Conservation (phyloP, 495 filamentous ascomycete species). For the Penicillium subrubescens region DNA sequence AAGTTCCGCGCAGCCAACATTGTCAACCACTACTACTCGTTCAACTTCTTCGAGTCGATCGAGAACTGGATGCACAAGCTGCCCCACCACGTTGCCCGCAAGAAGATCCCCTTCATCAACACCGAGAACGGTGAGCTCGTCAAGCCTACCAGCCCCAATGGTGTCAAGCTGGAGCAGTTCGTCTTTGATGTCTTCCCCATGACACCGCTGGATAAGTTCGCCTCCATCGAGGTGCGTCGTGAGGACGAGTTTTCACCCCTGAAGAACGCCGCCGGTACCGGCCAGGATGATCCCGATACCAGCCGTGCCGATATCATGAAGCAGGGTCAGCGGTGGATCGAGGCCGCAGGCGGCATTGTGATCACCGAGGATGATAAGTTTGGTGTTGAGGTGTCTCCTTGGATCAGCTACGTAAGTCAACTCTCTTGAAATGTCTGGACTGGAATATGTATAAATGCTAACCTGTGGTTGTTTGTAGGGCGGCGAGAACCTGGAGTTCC, state of each 20-base stretch:
- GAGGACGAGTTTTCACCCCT: constrained; percentile 98
- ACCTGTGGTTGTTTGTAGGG: constrained; percentile 55
- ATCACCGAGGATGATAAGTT: constrained; percentile 65
- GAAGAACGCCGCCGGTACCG: constrained; percentile 91
- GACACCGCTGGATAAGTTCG: constrained; percentile 84
- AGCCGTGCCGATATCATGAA: constrained; percentile 84
- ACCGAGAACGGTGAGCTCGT: constrained; percentile 71
- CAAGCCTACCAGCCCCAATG: constrained; percentile 93
- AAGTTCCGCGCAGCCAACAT: constrained; percentile 99
- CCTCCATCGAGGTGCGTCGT: constrained; percentile 90
- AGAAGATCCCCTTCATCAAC: constrained; percentile 95
- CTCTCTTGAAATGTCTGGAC: background rate
- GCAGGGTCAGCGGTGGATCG: constrained; percentile 83
- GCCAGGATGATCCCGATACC: constrained; percentile 92
- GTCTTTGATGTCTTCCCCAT: constrained; percentile 98
- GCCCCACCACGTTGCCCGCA: constrained; percentile 92
- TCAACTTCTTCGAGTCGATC: constrained; percentile 87
- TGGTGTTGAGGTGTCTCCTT: constrained; percentile 88
- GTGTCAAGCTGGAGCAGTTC: constrained; percentile 98
- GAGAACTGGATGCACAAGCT: constrained; percentile 81
- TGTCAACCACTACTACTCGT: constrained; percentile 99
- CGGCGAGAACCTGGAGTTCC: constrained; percentile 84
- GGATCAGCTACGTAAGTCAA: constrained; percentile 90
- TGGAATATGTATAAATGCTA: constrained; percentile 20
- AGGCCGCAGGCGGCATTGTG: constrained; percentile 75